Percentiles rank a stretch among this genome's conserved stretches.
Conservation (phyloP, 2,329 filamentous ascomycete species). For the Cucurbitaria berberidis region DNA sequence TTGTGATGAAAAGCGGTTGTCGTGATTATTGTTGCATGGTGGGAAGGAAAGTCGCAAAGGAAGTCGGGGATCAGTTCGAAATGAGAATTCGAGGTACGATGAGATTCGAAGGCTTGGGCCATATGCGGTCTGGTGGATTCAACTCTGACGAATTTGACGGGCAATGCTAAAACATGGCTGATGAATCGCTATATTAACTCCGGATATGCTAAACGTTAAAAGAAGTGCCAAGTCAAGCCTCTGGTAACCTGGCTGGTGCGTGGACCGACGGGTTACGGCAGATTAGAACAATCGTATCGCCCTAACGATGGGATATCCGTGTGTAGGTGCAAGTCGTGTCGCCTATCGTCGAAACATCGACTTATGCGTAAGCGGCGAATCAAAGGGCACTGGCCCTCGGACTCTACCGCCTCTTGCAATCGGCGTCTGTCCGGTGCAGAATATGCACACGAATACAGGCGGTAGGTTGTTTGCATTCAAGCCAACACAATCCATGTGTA, state of each 20-base stretch:
- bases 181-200: slow-evolving; percentile 3
- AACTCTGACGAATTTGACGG: neutral
- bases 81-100: slow-evolving; percentile 1
- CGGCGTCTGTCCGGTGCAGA: slow-evolving; percentile 44
- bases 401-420: slow-evolving; percentile 15
- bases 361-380: slow-evolving; percentile 43
- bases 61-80: slow-evolving; percentile 4
- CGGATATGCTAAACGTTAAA: slow-evolving; percentile 12
- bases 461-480: slow-evolving; percentile 56
- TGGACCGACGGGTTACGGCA: neutral
- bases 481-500: slow-evolving; percentile 65
- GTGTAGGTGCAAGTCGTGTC: neutral
- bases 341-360: slow-evolving; percentile 35
- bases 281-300: neutral
- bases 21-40: neutral
- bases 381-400: slow-evolving; percentile 21
- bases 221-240: slow-evolving; percentile 7
- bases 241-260: slow-evolving; percentile 18
- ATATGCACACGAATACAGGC: slow-evolving; percentile 49
- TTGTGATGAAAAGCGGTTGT: neutral
- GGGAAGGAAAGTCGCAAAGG: neutral
- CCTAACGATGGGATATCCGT: neutral
- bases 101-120: neutral
- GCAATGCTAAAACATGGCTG: neutral
- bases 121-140: neutral